These are phyloP conservation scores for Apiospora marii DNA, from an alignment of 2,329 filamentous ascomycete species.

Conservation along the genomic window DNA sequence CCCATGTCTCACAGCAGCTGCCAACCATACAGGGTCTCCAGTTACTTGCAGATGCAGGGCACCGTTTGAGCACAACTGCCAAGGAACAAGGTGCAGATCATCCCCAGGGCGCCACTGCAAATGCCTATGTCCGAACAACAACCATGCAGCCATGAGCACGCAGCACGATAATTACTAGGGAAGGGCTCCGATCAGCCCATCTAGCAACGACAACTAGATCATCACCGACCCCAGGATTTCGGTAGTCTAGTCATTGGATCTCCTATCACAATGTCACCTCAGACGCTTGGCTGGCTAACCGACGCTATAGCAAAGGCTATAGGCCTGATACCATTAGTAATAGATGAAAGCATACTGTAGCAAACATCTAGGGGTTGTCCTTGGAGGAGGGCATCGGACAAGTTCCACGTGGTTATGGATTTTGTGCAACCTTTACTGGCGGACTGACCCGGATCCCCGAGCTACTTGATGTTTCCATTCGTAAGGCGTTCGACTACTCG, in stretches of 20 bases:
- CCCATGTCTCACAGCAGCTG: constrained; percentile 6
- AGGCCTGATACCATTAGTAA: background rate
- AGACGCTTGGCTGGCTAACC: background rate
- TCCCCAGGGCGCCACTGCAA: background rate
- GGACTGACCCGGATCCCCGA: constrained; percentile 1
- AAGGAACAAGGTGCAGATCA: constrained; percentile 15
- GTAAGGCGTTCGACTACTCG: constrained; percentile 2
- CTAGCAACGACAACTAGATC: background rate
- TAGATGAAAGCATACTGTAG: background rate
- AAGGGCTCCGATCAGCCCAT: background rate
- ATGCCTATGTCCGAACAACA: background rate
- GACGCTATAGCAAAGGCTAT: background rate
- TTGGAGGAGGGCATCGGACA: background rate
- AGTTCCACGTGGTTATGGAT: constrained; percentile 10
- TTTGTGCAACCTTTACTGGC: background rate
- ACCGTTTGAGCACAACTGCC: constrained; percentile 14
- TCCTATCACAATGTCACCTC: background rate
- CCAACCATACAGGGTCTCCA: constrained; percentile 11
- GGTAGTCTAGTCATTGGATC: background rate
- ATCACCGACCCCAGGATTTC: constrained; percentile 13
- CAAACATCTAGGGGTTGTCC: background rate
- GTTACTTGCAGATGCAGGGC: constrained; percentile 15
- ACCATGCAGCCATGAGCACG: background rate
- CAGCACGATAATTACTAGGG: constrained; percentile 19
- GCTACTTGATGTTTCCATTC: background rate